Conservation (phyloP, 176 grass and related monocot genomes). For the Ensete glaucum region DNA sequence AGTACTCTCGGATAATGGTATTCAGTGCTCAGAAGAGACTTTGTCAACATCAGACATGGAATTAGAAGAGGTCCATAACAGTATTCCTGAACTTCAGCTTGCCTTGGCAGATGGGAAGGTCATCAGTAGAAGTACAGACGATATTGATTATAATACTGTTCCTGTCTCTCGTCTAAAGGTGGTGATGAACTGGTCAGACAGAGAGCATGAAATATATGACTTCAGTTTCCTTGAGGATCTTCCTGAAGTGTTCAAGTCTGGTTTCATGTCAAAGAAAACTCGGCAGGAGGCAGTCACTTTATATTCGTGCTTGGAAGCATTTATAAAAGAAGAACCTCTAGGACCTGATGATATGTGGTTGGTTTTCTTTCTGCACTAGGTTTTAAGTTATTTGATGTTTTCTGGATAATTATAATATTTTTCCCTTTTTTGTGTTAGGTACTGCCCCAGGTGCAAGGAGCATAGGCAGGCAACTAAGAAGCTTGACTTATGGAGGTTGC, state of each 20-base stretch:
- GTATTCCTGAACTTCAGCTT: conserved; percentile 48
- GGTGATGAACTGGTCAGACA: conserved; percentile 77
- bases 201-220: conserved; percentile 61
- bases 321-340: conserved; percentile 91
- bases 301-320: conserved; percentile 89
- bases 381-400: background rate
- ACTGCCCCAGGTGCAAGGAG: conserved; percentile 91
- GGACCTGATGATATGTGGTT: conserved; percentile 99
- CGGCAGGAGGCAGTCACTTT: conserved; percentile 83
- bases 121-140: conserved; percentile 29
- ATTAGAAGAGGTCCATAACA: conserved; percentile 26
- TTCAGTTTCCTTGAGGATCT: conserved; percentile 62
- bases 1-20: conserved; percentile 50
- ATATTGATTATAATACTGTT: conserved; percentile 35
- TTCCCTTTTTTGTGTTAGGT: conserved; percentile 35
- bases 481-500: conserved; percentile 92
- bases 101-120: conserved; percentile 75
- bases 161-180: conserved; percentile 30
- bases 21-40: conserved; percentile 14
- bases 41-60: conserved; percentile 38
- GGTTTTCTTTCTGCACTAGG: conserved; percentile 24
- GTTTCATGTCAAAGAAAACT: conserved; percentile 84
- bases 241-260: conserved; percentile 74
- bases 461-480: conserved; percentile 97
- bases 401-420: conserved; percentile 19